Evolutionary conservation across 2,329 filamentous ascomycete species (phyloP).

Genomic region (Diaporthe ampelina): DNA sequence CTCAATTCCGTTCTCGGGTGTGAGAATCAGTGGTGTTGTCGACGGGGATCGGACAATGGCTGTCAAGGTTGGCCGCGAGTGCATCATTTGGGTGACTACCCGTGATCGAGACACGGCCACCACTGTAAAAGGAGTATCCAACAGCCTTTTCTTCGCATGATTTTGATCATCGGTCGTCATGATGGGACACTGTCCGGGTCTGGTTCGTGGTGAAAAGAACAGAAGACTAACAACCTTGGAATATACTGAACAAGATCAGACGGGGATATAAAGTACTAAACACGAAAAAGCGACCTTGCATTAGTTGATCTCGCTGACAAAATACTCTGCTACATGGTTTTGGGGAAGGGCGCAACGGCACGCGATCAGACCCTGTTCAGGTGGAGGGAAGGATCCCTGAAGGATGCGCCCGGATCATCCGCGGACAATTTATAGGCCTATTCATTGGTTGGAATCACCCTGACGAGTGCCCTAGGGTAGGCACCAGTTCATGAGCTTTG

Average conservation of each 20-base stretch:
- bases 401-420: conserved; percentile 1
- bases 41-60: neutral
- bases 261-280: neutral
- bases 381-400: neutral
- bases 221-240: too few species aligned
- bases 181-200: neutral
- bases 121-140: neutral
- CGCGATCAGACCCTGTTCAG: neutral
- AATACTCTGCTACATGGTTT: neutral
- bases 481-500: neutral
- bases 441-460: neutral
- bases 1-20: neutral
- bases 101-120: neutral
- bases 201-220: neutral
- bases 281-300: neutral
- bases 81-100: neutral
- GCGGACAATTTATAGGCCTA: neutral
- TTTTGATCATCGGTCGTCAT: neutral
- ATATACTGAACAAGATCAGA: too few species aligned
- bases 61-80: neutral
- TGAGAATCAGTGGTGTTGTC: neutral
- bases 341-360: neutral
- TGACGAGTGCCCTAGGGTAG: neutral
- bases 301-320: neutral
- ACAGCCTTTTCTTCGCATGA: too few species aligned